Percentiles rank a stretch among this genome's conserved stretches.
phyloP scores from a whole-genome alignment of 2,329 filamentous ascomycete genomes.

The Xylaria sp. region DNA sequence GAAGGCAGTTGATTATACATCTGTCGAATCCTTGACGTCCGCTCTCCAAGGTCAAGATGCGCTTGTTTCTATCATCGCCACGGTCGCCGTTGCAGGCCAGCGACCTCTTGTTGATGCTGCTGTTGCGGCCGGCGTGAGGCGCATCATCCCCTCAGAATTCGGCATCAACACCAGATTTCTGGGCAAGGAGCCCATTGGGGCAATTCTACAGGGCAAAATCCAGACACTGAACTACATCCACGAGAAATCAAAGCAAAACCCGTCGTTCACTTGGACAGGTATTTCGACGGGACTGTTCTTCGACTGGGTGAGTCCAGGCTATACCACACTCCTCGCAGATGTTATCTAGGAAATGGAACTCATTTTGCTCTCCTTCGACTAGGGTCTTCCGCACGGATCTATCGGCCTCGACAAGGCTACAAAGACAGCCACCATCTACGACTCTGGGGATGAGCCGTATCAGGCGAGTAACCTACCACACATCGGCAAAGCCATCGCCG shows the following conservation, averaged over 20 bases:
- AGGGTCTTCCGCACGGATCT: conserved; percentile 60
- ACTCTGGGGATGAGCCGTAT: conserved; percentile 64
- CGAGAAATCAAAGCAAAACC: conserved; percentile 56
- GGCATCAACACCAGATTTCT: conserved; percentile 49
- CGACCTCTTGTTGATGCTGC: conserved; percentile 64
- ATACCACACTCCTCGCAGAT: not conserved
- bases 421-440: conserved; percentile 64
- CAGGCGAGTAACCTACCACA: conserved; percentile 61
- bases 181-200: conserved; percentile 38
- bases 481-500: conserved; percentile 63
- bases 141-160: conserved; percentile 68
- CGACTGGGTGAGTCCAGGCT: conserved; percentile 59
- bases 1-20: conserved; percentile 59
- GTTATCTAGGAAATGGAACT: not conserved
- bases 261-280: conserved; percentile 67
- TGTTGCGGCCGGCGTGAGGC: conserved; percentile 64
- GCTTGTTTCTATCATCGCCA: conserved; percentile 60
- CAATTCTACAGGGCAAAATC: conserved; percentile 45
- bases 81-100: conserved; percentile 57
- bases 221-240: conserved; percentile 62
- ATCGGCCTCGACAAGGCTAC: conserved; percentile 61
- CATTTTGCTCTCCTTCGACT: conserved; percentile 1
- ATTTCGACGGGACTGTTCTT: conserved; percentile 69
- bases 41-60: conserved; percentile 65
- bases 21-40: conserved; percentile 54